These are phyloP conservation scores for Termitomyces eurrhizus DNA, from an alignment of 768 basidiomycete genomes.

Conservation along the genomic window DNA sequence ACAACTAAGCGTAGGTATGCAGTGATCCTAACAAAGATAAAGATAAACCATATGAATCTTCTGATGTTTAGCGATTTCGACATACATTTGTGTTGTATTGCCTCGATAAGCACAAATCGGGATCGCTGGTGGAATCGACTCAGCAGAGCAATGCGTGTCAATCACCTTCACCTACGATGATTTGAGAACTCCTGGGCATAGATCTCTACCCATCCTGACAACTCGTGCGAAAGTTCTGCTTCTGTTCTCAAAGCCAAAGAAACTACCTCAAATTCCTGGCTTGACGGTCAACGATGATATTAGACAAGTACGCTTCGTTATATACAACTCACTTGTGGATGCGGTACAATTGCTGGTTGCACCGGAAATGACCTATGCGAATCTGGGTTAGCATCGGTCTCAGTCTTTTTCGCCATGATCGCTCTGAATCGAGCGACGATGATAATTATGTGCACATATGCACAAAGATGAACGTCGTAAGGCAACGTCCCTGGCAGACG, in stretches of 20 bases:
- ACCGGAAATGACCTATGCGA: background rate
- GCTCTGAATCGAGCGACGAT: constrained; percentile 45
- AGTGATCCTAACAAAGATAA: constrained; percentile 33
- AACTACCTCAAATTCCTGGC: constrained; percentile 32
- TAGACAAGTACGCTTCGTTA: background rate
- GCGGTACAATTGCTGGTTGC: background rate
- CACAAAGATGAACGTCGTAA: constrained; percentile 46
- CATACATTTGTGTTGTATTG: constrained; percentile 41
- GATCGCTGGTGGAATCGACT: constrained; percentile 26
- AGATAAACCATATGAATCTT: constrained; percentile 2
- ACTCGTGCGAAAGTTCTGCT: constrained; percentile 30
- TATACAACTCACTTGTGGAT: constrained; percentile 3
- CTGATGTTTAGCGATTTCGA: background rate
- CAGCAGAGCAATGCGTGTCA: background rate
- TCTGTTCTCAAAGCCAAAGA: constrained; percentile 33
- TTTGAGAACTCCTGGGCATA: constrained; percentile 34
- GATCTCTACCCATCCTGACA: constrained; percentile 36
- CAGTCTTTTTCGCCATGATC: constrained; percentile 7
- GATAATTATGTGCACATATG: constrained; percentile 48
- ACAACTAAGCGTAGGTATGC: constrained; percentile 56
- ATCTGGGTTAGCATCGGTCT: background rate
- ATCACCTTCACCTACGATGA: constrained; percentile 22
- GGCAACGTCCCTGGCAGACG: constrained; percentile 35
- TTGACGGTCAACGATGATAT: background rate
- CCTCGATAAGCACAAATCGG: constrained; percentile 41